Evolutionary conservation across 75 land plant species (phyloP).

Genomic region (Sequoia sempervirens): DNA sequence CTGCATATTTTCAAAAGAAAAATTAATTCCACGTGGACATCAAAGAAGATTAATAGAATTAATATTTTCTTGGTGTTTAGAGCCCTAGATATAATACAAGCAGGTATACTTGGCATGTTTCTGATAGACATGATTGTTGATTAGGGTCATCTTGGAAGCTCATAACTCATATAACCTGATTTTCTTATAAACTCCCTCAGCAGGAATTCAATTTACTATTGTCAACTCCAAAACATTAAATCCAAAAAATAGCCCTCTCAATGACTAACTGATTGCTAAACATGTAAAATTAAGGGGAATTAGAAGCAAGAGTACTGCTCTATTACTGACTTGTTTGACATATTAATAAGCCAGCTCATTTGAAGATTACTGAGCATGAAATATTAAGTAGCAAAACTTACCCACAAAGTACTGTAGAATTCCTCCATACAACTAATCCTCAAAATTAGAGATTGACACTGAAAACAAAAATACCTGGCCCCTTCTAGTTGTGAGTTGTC

Average conservation of each 20-base stretch:
- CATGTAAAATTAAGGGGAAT: not conserved
- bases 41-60: too few relatives aligned
- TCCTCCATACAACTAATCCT: not conserved
- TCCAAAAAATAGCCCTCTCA: not conserved
- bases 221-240: not conserved
- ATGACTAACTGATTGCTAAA: not conserved
- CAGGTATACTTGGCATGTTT: not conserved
- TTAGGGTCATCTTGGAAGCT: not conserved
- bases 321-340: not conserved
- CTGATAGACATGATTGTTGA: not conserved
- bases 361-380: not conserved
- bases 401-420: not conserved
- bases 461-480: constrained; percentile 67
- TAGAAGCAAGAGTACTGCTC: not conserved
- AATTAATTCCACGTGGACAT: too few relatives aligned
- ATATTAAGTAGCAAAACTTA: not conserved
- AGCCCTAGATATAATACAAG: not conserved
- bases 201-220: not conserved
- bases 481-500: constrained; percentile 94
- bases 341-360: not conserved
- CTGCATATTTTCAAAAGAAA: too few relatives aligned
- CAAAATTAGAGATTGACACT: not conserved
- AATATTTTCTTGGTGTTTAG: too few relatives aligned
- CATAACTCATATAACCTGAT: not conserved
- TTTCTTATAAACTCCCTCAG: not conserved